Evolutionary conservation across 441 rosid species (phyloP).

Genomic region (Pelargonium fulgidum): DNA sequence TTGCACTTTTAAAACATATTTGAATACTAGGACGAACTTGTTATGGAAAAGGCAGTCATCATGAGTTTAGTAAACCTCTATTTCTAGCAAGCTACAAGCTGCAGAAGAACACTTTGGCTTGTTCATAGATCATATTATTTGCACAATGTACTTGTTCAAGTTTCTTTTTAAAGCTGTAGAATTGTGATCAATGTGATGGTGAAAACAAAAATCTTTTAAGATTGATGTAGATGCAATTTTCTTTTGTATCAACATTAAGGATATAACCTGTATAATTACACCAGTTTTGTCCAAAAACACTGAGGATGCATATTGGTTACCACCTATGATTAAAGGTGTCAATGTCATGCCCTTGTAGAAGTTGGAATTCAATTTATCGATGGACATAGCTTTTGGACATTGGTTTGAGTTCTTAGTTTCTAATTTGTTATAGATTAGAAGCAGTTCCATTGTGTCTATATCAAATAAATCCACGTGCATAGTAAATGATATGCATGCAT

Average conservation of each 20-base stretch:
- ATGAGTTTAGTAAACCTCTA: background rate
- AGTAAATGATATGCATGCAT: background rate
- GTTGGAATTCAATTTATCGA: no score
- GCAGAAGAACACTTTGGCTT: background rate
- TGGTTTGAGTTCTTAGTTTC: background rate
- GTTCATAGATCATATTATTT: background rate
- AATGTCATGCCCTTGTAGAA: no score
- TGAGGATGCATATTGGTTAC: no score
- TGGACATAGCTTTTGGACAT: background rate
- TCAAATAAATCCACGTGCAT: background rate
- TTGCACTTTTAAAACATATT: background rate
- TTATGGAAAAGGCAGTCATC: background rate
- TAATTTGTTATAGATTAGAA: background rate
- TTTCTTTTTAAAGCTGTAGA: no score
- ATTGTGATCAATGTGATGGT: no score
- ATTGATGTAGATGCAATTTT: no score
- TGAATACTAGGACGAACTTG: background rate
- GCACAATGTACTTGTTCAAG: background rate
- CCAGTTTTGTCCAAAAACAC: no score
- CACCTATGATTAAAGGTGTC: no score
- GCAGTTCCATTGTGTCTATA: background rate
- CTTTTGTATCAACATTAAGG: no score
- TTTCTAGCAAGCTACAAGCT: slow-evolving; percentile 2
- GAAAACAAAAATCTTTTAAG: no score
- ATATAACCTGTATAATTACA: no score